Conservation (phyloP, 2,329 filamentous ascomycete genomes). For the Ceratocystis destructans region DNA sequence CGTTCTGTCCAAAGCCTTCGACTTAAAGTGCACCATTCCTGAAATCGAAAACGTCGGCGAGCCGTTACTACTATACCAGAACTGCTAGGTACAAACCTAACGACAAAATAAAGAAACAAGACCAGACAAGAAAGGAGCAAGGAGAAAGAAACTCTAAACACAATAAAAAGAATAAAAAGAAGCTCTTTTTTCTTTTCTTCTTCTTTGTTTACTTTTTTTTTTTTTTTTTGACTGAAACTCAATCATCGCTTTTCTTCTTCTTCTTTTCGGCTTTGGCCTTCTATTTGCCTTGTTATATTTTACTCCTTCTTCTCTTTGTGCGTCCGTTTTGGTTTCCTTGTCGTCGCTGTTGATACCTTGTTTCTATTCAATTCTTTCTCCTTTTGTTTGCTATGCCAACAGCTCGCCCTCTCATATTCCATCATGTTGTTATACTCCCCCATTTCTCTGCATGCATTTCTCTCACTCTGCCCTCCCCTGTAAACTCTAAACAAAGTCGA, state of each 20-base stretch:
- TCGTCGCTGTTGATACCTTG: background rate
- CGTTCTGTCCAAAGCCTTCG: conserved; percentile 94
- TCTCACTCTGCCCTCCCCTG: background rate
- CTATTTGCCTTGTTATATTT: background rate
- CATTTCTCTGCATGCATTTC: background rate
- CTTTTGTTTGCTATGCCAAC: background rate
- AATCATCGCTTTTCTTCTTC: background rate
- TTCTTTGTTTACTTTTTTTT: background rate
- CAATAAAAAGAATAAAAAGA: conserved; percentile 4
- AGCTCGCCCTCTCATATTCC: background rate
- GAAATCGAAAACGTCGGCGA: conserved; percentile 98
- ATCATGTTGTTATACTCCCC: background rate
- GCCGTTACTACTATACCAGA: conserved; percentile 81
- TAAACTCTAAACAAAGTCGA: background rate
- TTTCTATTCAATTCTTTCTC: background rate
- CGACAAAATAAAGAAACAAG: conserved; percentile 8
- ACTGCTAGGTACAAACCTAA: conserved; percentile 28
- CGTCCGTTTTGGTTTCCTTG: background rate
- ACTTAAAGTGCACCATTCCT: conserved; percentile 96
- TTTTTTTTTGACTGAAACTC: background rate
- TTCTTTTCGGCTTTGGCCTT: background rate
- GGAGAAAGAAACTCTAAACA: background rate
- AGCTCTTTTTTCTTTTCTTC: background rate
- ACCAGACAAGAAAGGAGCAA: background rate
- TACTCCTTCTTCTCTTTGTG: background rate